Base-by-base conservation (phyloP, 345 rosid species). In the Zanthoxylum bungeanum region DNA sequence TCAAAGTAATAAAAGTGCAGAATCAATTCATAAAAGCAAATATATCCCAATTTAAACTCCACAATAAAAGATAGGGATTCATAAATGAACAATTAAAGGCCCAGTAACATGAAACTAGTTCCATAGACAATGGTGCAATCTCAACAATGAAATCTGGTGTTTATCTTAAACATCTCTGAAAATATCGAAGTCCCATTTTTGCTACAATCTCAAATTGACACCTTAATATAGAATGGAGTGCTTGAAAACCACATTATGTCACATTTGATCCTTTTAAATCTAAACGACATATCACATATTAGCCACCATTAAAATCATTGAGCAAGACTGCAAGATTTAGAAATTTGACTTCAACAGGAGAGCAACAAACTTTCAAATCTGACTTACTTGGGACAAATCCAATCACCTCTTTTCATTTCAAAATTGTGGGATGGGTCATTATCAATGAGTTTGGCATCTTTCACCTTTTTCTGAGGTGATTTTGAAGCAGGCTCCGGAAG, bases 331-430 rank as follows among this genome's bases (percentile, higher is more conserved):
- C n/a, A 62, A 57, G 19, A 59, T 28, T 44, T 28, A 56, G 42
- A 31, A 33, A 28, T 21, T 33, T 57, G 59, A 31, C 8, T 58
- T 69, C 9, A 11, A n/a, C 4, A 40, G 25, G 24, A 55, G 31
- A 64, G 19, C 25, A 75, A 40, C 19, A 64, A 69, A 19, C 39
- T 46, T 64, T 68, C 37, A 33, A 55, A 40, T 9, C 27, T 37
- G 44, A 85, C 98, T 89, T 89, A 91, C 97, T 83, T 88, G 62
- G 89, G 80, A 81, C 98, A 91, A 66, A 85, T 83, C 97, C 98
- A 93, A 70, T 87, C 97, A 28, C 93, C 86, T 64, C 80, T 80
- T 80, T 79, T 88, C 88, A 81, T 88, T 73, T 86, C 90, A 68
- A 82, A 78, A 78, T 88, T 71, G 21, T 60, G 60, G 64, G 78